Evolutionary conservation across 169 alveolate species (phyloP), one percentile per base, ranked within the genome.

Genomic region (Ichthyophthirius multifiliis): DNA sequence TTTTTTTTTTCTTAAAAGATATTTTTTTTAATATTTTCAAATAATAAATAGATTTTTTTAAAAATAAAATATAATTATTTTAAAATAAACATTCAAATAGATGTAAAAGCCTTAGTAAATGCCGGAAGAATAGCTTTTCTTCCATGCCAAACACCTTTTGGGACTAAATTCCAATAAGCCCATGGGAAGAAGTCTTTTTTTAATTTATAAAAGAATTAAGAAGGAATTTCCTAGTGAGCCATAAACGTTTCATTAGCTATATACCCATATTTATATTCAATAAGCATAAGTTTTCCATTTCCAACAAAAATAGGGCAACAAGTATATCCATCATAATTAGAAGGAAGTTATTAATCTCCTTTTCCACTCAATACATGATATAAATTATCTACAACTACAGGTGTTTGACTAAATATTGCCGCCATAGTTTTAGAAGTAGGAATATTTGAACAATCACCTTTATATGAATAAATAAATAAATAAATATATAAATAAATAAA

Each of bases 251-350:
- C 65, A 18, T 34, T 20, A 18, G 20, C 31, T 16, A 20, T 34
- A 13, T 47, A 18, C 18, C 27, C 9, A 16, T 47, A 47, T 47
- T 47, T 47, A 5, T 47, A 34, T 6, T 47, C 65, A 15, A 34
- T 47, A 5, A 47, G 27, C 18, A 47, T 47, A 6, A 47, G 0
- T n/a, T 47, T 47, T 4, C 31, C 31, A 20, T 13, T 12, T 0
- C 65, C 65, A 18, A 47, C 65, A 18, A 47, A 47, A 47, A 47
- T 47, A n/a, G 65, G 65, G 37, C 65, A 20, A 34, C 65, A 20
- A 6, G 65, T 47, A 7, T 47, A 47, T 7, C 65, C 65, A 47
- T 16, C 20, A 47, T 47, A 47, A 20, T 18, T 47, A 47, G 18
- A n/a, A 47, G 65, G 65, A n/a, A 47, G 39, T 20, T 20, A 4